A percentile compares a stretch with the other conserved stretches of the same genome.
Conservation (phyloP, 106 monocot species). For the Dendrobium nobile region DNA sequence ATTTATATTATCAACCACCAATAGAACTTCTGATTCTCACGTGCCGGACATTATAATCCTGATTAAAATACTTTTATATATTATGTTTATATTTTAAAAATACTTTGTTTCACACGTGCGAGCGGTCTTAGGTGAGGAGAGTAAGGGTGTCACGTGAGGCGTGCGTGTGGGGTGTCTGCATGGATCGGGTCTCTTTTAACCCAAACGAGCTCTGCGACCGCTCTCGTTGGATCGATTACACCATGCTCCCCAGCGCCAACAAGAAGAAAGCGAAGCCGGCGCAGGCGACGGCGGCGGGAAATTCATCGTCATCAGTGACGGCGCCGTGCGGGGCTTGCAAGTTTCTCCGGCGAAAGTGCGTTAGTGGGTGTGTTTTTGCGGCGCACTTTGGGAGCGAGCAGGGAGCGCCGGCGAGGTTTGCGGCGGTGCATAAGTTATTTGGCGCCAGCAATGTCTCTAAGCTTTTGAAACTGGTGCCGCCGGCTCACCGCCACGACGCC, state of each 20-base stretch:
- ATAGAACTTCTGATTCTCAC: too few relatives aligned
- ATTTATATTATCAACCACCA: too few relatives aligned
- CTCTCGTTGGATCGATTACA: not conserved
- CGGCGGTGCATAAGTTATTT: constrained; percentile 82
- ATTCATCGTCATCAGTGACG: not conserved
- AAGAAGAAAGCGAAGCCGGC: not conserved
- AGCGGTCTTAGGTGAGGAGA: not conserved
- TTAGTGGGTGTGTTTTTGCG: constrained; percentile 70
- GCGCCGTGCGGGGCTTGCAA: constrained; percentile 88
- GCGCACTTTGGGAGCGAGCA: constrained; percentile 57
- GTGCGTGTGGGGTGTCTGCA: not conserved
- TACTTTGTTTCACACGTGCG: not conserved
- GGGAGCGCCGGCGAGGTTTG: constrained; percentile 46
- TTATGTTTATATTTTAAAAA: not conserved
- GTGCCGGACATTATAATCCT: too few relatives aligned
- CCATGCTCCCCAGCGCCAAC: not conserved
- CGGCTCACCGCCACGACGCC: constrained; percentile 37
- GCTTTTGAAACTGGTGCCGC: constrained; percentile 47
- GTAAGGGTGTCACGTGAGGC: not conserved
- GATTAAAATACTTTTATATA: not conserved
- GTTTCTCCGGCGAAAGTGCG: constrained; percentile 75
- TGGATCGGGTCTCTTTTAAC: not conserved
- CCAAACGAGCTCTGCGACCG: not conserved
- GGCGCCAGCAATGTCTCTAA: constrained; percentile 90
- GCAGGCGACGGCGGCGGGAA: not conserved